These are phyloP conservation scores for Metarhizium humberi DNA, from an alignment of 2,329 filamentous ascomycete genomes.

Conservation along the genomic window DNA sequence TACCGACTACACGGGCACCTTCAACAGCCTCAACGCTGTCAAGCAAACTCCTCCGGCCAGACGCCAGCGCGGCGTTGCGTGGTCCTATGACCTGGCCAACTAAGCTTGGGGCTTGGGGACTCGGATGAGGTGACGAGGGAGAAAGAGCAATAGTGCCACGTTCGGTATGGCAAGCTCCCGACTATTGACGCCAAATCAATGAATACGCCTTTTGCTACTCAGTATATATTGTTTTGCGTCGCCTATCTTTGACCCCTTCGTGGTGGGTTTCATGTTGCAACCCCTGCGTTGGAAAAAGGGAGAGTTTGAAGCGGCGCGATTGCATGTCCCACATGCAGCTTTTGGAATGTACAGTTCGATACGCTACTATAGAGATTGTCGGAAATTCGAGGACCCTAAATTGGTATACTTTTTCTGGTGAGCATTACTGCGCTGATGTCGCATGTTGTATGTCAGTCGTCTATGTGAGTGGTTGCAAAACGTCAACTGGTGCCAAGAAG, in stretches of 20 bases:
- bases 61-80: slow-evolving; percentile 3
- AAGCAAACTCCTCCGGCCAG: not conserved
- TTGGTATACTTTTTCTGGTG: no score
- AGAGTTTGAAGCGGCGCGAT: no score
- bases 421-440: no score
- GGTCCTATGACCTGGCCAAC: slow-evolving; percentile 1
- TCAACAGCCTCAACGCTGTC: slow-evolving; percentile 3
- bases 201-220: not conserved
- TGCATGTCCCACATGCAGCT: no score
- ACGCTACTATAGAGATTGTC: no score
- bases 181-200: not conserved
- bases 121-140: not conserved
- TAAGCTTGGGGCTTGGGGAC: not conserved
- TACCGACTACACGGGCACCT: not conserved
- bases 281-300: not conserved
- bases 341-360: no score
- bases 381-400: no score
- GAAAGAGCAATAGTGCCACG: not conserved
- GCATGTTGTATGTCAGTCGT: no score
- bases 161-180: not conserved
- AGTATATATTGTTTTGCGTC: not conserved
- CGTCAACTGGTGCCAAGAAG: no score
- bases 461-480: no score
- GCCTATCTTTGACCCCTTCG: not conserved
- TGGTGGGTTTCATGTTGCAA: no score